phyloP scores from a whole-genome alignment of 2,329 filamentous ascomycete genomes.

The Trichoderma breve region DNA sequence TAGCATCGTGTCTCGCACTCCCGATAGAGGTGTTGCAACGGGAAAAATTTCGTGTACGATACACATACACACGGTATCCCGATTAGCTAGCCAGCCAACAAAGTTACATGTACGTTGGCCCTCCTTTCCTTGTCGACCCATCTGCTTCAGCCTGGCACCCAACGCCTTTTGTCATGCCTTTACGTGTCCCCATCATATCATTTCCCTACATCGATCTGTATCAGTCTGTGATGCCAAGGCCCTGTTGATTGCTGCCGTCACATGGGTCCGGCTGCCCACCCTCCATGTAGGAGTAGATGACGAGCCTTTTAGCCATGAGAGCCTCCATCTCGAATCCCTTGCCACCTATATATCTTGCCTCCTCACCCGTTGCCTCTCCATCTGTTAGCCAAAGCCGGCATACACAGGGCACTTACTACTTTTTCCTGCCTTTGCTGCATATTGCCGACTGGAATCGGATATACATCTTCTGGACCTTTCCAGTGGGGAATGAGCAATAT shows the following conservation, averaged over 20 bases:
- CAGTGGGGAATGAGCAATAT: not conserved
- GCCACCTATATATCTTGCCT: not conserved
- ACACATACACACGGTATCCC: conserved; percentile 6
- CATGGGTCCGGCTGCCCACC: conserved; percentile 7
- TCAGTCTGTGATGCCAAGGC: conserved; percentile 2
- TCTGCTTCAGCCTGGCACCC: not conserved
- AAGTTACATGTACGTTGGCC: conserved; percentile 11
- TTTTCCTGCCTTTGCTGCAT: not conserved
- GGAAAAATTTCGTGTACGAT: not conserved
- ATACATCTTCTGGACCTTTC: not conserved
- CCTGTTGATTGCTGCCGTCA: conserved; percentile 10
- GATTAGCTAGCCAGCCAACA: not conserved
- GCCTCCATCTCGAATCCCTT: not conserved
- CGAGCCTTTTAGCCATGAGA: not conserved
- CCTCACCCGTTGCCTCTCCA: not conserved
- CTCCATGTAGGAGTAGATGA: not conserved
- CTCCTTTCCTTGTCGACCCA: conserved; percentile 1
- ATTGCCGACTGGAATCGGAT: not conserved
- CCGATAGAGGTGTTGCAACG: not conserved
- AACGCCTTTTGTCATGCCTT: not conserved
- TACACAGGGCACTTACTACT: not conserved
- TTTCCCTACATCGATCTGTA: not conserved
- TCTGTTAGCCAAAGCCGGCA: not conserved
- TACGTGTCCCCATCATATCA: not conserved
- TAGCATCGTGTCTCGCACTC: not conserved